These are phyloP conservation scores for Pouteria campechiana DNA, from an alignment of 179 eudicot species.

Conservation along the genomic window DNA sequence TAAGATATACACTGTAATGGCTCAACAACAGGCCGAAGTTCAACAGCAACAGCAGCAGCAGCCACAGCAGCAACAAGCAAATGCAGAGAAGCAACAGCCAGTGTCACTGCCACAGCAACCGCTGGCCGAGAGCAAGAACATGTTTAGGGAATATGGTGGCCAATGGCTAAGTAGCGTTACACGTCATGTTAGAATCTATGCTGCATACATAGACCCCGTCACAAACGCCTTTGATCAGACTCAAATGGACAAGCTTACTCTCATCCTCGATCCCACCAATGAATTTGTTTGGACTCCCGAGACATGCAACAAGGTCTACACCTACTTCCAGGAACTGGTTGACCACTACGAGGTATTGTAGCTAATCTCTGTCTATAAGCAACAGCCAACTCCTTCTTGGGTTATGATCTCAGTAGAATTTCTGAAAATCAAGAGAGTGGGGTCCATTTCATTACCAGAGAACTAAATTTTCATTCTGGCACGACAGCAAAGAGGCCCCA, in stretches of 20 bases:
- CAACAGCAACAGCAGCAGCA: slow-evolving; percentile 20
- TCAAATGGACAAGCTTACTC: slow-evolving; percentile 83
- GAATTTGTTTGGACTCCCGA: slow-evolving; percentile 78
- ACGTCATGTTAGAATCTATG: slow-evolving; percentile 76
- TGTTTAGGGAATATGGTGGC: slow-evolving; percentile 68
- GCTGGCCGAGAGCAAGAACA: slow-evolving; percentile 64
- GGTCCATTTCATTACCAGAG: no score
- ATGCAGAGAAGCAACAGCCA: slow-evolving; percentile 12
- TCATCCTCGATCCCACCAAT: slow-evolving; percentile 65
- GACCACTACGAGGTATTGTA: slow-evolving; percentile 79
- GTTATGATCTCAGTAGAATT: no score
- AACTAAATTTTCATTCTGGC: no score
- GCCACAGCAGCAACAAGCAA: slow-evolving; percentile 7
- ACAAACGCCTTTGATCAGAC: slow-evolving; percentile 78
- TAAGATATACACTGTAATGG: slow-evolving; percentile 21
- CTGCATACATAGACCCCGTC: slow-evolving; percentile 80
- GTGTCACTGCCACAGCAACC: slow-evolving; percentile 58
- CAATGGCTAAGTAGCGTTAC: slow-evolving; percentile 90
- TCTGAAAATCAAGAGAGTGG: no score
- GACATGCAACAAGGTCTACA: slow-evolving; percentile 53
- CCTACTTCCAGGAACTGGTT: slow-evolving; percentile 69
- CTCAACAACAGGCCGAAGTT: slow-evolving; percentile 35
- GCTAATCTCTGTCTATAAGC: background rate
- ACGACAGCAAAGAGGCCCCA: no score
- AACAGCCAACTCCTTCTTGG: background rate